A percentile compares a stretch with the other conserved stretches of the same genome.
phyloP scores from a whole-genome alignment of 805 yeast species.

The Kodamaea lidongshanica region DNA sequence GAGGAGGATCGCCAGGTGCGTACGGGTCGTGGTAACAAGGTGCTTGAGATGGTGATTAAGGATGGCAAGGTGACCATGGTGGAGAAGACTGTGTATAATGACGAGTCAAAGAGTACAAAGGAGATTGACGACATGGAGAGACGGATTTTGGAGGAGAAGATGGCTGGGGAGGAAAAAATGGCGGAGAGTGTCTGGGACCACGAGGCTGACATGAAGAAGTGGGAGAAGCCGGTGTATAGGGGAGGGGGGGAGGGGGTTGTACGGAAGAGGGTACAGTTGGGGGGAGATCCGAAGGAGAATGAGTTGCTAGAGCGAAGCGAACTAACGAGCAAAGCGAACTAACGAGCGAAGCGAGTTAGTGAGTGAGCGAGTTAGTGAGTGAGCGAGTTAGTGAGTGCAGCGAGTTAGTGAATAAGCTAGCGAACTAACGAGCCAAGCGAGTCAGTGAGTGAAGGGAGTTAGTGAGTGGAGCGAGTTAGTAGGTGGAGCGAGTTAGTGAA shows the following conservation, averaged over 20 bases:
- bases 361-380: no score
- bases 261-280: conserved; percentile 24
- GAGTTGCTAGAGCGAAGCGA: conserved; percentile 27
- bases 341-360: no score
- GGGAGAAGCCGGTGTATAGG: conserved; percentile 48
- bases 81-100: conserved; percentile 32
- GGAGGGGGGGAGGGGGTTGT: conserved; percentile 3
- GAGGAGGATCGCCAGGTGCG: conserved; percentile 52
- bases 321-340: no score
- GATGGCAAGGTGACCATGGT: conserved; percentile 74
- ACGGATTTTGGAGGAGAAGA: conserved; percentile 17
- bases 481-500: no score
- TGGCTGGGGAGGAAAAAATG: conserved; percentile 24
- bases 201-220: conserved; percentile 46
- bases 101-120: conserved; percentile 28
- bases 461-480: no score
- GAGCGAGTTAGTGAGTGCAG: no score
- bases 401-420: no score
- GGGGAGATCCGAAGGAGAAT: conserved; percentile 14
- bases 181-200: conserved; percentile 53
- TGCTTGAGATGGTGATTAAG: conserved; percentile 68
- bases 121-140: conserved; percentile 36
- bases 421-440: no score
- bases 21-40: conserved; percentile 67
- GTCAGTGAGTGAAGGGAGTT: no score